Percentiles rank a stretch among this genome's conserved stretches.
These are phyloP conservation scores for Dictyostelium firmibasis DNA, from an alignment of 78 protist genomes.

Conservation along the genomic window DNA sequence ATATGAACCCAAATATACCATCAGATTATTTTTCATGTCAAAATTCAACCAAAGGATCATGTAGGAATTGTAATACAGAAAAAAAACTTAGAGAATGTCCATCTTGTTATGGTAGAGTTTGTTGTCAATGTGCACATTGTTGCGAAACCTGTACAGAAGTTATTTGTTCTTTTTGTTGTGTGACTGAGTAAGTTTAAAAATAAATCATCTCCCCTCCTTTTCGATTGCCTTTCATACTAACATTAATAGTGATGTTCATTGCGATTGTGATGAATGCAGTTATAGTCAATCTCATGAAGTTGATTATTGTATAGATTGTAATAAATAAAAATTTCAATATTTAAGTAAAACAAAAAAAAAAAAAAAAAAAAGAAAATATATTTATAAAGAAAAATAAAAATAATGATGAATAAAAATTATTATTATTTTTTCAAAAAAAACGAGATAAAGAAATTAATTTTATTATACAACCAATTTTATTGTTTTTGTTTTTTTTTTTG, in stretches of 20 bases:
- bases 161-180: slow-evolving; percentile 29
- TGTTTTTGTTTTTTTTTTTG: neutral
- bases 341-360: neutral
- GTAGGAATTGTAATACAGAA: neutral
- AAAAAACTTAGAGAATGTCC: slow-evolving; percentile 5
- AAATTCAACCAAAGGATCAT: neutral
- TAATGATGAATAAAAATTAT: too few species aligned
- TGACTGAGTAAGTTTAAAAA: slow-evolving; percentile 8
- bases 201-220: neutral
- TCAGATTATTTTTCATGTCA: neutral
- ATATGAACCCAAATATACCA: slow-evolving; percentile 10
- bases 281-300: neutral
- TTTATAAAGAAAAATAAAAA: too few species aligned
- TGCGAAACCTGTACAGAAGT: slow-evolving; percentile 5
- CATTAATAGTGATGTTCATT: neutral
- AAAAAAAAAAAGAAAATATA: neutral
- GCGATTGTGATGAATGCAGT: neutral
- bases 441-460: neutral
- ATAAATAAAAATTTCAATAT: neutral
- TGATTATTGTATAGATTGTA: slow-evolving; percentile 48
- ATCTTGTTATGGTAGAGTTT: neutral
- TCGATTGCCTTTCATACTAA: neutral
- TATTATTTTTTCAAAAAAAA: neutral
- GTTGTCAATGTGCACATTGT: slow-evolving; percentile 4
- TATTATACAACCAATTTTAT: neutral